Evolutionary conservation across 768 basidiomycete species (phyloP), one percentile per base, ranked within the genome.

Genomic region (Macrocybe gigantea): DNA sequence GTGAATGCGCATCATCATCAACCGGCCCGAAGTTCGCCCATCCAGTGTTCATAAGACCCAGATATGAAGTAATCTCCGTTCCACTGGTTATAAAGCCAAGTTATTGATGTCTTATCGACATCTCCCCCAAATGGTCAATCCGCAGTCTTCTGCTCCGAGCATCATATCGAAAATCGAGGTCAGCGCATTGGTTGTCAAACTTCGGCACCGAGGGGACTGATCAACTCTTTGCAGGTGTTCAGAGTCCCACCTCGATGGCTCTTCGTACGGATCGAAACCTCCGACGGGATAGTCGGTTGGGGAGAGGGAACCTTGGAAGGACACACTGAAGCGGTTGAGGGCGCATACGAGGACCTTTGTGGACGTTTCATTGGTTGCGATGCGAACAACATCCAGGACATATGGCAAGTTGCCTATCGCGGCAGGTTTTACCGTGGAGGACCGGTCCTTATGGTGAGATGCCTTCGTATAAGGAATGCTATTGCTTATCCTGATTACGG

Each of bases 381-480:
- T 50, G 77, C 81, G 2, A 75, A 81, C 55, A 72, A 75, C 49
- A 87, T 88, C 49, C 77, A 87, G 57, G 83, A 87, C 53, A 83
- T 85, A 49, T 86, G 79, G 79, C 82, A 85, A 56, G 73, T 72
- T 37, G 80, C 79, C 2, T 82, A 82, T 54, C 67, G 82, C 30
- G 75, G 72, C n/a, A 67, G 85, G 33, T 88, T 90, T 64, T 88
- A 86, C 62, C 75, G 84, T 33, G 82, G 82, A 36, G 84, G 84
- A 0, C 78, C 79, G 3, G 85, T 87, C 22, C 64, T 85, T 33
- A 87, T 87, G 82, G 82, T 76, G 41, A 34, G 49, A 40, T 14
- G 22, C 31, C 30, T 38, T 7, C 8, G 52, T 49, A 46, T 13
- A 40, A 45, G 1, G 50, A 48, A n/a, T 52, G 2, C 33, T 46